Evolutionary conservation across 2,329 filamentous ascomycete species (phyloP).

Genomic region (Harringtonia aguacate): DNA sequence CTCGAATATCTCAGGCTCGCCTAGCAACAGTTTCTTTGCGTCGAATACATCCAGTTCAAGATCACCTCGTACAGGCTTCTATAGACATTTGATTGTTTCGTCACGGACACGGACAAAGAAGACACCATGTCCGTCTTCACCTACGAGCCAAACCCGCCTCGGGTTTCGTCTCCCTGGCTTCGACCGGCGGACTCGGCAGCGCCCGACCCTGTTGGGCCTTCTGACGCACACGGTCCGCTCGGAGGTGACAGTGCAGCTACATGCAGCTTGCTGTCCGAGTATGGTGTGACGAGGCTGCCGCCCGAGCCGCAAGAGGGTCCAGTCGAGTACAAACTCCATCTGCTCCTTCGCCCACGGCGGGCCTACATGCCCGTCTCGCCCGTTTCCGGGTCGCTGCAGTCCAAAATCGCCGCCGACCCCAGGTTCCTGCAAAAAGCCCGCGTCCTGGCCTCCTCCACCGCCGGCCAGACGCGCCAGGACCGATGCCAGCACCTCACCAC

Average conservation of each 20-base stretch:
- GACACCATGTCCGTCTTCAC: constrained; percentile 80
- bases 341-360: constrained; percentile 69
- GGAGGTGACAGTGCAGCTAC: constrained; percentile 11
- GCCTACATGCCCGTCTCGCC: constrained; percentile 59
- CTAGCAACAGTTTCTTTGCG: constrained; percentile 2
- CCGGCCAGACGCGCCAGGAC: constrained; percentile 62
- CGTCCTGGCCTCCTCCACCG: constrained; percentile 11
- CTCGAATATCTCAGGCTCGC: constrained; percentile 1
- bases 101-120: neutral
- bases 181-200: constrained; percentile 32
- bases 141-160: constrained; percentile 76
- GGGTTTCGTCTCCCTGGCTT: constrained; percentile 86
- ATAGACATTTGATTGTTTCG: neutral
- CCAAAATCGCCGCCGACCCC: constrained; percentile 16
- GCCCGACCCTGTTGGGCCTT: constrained; percentile 15
- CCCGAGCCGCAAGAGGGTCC: constrained; percentile 91
- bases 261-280: constrained; percentile 42
- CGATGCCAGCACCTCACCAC: constrained; percentile 87
- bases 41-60: neutral
- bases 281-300: constrained; percentile 64
- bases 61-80: neutral
- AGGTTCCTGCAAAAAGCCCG: constrained; percentile 16
- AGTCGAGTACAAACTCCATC: constrained; percentile 92
- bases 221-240: no score
- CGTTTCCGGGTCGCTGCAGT: constrained; percentile 20